Evolutionary conservation across 192 early-diverging fungal species (phyloP), one percentile per base, ranked within the genome.

Genomic region (Cladochytrium replicatum): DNA sequence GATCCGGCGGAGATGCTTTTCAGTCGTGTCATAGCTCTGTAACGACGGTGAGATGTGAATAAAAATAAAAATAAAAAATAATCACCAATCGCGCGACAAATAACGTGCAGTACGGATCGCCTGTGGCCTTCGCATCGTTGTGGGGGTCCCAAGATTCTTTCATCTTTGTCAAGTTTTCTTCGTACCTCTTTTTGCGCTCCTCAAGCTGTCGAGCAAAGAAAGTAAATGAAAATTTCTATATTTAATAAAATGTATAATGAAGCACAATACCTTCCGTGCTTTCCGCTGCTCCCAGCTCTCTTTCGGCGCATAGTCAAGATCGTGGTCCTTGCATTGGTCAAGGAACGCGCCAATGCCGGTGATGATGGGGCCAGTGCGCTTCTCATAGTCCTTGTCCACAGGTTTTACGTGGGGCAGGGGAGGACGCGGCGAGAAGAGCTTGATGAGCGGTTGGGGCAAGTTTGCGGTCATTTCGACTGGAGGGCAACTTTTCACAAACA

Each of bases 41-140:
- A 43, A 27, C n/a, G 38, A 25, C 6, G 21, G 21, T 31, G 6
- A n/a, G 31, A 13, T 17, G 51, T 0, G 11, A 24, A n/a, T n/a
- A n/a, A n/a, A n/a, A n/a, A n/a, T n/a, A n/a, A n/a, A n/a, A n/a
- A n/a, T n/a, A n/a, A n/a, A 31, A 29, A 2, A 21, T 7, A 46
- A 44, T 6, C 62, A 84, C 83, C 58, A 97, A 66, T 19, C 89
- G 78, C 17, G 78, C 81, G 0, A 97, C 84, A 48, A 95, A 87
- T 3, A 95, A 61, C 8, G 91, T 93, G 50, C 91, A 89, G 78
- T 88, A 97, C 0, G 93, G 89, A 63, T 97, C 89, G 2, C 83
- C 80, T 0, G 73, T 71, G 4, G 82, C 76, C 11, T 87, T 65
- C 8, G 80, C 62, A 59, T 92, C 86, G 8, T 77, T 69, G 24